phyloP scores from a whole-genome alignment of 495 filamentous ascomycete genomes.

The Aspergillus sclerotiicarbonarius region DNA sequence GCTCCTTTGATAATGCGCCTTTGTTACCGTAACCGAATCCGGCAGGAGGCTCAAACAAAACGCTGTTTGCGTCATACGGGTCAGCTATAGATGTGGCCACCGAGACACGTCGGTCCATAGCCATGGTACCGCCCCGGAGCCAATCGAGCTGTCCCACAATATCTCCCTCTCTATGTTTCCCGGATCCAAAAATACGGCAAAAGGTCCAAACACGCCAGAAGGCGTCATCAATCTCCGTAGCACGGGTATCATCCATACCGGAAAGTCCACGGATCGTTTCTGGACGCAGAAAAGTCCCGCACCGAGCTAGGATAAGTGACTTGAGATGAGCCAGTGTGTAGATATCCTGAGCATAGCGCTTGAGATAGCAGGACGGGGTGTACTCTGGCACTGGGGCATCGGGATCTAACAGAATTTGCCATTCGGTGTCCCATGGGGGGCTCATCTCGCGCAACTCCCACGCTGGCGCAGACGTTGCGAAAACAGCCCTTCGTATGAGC shows the following conservation, averaged over 20 bases:
- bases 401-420: constrained; percentile 40
- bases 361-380: constrained; percentile 54
- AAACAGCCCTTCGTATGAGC: constrained; percentile 54
- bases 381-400: constrained; percentile 55
- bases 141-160: constrained; percentile 64
- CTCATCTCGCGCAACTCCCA: constrained; percentile 67
- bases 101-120: constrained; percentile 35
- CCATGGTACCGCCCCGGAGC: constrained; percentile 57
- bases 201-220: constrained; percentile 72
- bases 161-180: constrained; percentile 59
- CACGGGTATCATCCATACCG: constrained; percentile 46
- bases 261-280: constrained; percentile 57
- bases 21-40: constrained; percentile 60
- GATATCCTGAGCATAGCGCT: constrained; percentile 55
- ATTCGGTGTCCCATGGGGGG: constrained; percentile 50
- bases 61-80: constrained; percentile 50
- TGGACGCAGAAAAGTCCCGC: constrained; percentile 55
- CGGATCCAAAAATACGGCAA: constrained; percentile 63
- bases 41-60: constrained; percentile 55
- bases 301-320: constrained; percentile 57
- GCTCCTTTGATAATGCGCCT: constrained; percentile 51
- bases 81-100: constrained; percentile 36
- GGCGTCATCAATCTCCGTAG: constrained; percentile 60
- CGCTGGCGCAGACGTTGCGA: constrained; percentile 58
- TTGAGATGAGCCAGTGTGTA: constrained; percentile 60